Evolutionary conservation across 2,329 filamentous ascomycete genomes (phyloP), one percentile per base, ranked within the genome.

Genomic region (Cladosporium austrohemisphaericum): DNA sequence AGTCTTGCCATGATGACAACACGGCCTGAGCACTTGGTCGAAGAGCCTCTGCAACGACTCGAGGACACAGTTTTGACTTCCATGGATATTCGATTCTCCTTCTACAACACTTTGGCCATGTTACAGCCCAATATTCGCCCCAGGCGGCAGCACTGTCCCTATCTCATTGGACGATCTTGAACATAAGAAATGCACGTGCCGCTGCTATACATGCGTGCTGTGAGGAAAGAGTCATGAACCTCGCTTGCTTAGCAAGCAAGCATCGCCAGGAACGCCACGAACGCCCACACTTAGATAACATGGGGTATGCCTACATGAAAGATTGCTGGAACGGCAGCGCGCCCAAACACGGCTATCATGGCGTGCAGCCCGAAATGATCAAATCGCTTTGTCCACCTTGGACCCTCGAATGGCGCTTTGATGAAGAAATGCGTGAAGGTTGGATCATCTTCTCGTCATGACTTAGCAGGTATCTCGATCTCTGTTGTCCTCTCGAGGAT

Each of bases 231-330:
- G 43, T 36, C 43, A 41, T 16, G 16, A 7, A 33, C 32, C 26
- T 25, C 41, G 25, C 32, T 31, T 37, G 43, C 28, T 47, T 37
- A 31, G 23, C 43, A 38, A 31, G 23, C 43, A 38, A 47, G 43
- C 43, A 37, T 6, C 22, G 33, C 25, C 32, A 47, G 25, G n/a
- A 28, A 29, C 22, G 38, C 13, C 33, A 31, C 6, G 25, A 22
- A 22, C 32, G 38, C 38, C 25, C 25, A 26, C 25, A 26, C 6
- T 26, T 11, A 14, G 16, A 9, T 6, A 38, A 37, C 43, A 47
- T 38, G 43, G 43, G 43, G 43, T 20, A 47, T 47, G 43, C 43
- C 33, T 47, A 47, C 43, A 36, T 29, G 32, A 23, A 35, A 47
- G 43, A 37, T 47, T 47, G 43, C 43, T 32, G 32, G 20, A 47